These are phyloP conservation scores for Arctostaphylos glauca DNA, from an alignment of 148 eudicot genomes.

Conservation along the genomic window DNA sequence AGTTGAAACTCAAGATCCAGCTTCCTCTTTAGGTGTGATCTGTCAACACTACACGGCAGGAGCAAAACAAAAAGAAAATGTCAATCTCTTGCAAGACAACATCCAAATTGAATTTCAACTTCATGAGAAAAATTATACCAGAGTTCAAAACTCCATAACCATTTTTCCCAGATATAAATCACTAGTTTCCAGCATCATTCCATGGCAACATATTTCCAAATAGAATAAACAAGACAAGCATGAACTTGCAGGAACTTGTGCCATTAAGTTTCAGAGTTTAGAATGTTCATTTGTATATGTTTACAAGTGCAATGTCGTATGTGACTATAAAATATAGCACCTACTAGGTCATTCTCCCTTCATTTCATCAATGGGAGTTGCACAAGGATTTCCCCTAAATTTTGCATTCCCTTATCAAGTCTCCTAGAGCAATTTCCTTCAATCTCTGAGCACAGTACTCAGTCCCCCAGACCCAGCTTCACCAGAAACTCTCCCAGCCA, in stretches of 20 bases:
- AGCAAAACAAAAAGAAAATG: neutral
- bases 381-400: neutral
- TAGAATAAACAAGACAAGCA: neutral
- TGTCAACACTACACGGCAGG: slow-evolving; percentile 67
- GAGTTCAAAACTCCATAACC: neutral
- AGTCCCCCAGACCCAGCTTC: too few species aligned
- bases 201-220: neutral
- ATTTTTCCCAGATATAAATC: neutral
- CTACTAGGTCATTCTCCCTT: neutral
- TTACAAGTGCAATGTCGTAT: neutral
- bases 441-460: neutral
- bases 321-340: neutral
- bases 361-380: neutral
- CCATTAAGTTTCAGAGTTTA: neutral
- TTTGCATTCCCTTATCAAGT: neutral
- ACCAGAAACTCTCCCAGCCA: too few species aligned
- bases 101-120: neutral
- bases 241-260: neutral
- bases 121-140: neutral
- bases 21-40: slow-evolving; percentile 88
- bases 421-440: neutral
- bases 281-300: neutral
- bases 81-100: neutral
- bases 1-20: slow-evolving; percentile 86
- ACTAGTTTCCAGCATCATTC: neutral